phyloP scores from a whole-genome alignment of 2,329 filamentous ascomycete genomes.

The Camillea tinctor region DNA sequence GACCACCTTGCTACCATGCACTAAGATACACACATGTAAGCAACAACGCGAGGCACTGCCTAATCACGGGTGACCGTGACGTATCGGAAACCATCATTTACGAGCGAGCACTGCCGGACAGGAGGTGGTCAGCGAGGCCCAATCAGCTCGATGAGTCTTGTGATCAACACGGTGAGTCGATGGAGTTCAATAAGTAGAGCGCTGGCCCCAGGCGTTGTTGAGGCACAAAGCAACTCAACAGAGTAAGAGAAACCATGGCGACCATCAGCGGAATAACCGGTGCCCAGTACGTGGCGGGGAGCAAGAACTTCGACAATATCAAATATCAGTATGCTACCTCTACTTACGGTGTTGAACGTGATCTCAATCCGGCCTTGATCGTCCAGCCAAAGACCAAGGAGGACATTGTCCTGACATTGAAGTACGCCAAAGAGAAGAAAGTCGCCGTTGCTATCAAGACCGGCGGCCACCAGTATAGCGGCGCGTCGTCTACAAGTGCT shows the following conservation, averaged over 20 bases:
- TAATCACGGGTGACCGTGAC: not conserved
- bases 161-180: not conserved
- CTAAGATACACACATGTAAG: not conserved
- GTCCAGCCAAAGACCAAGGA: constrained; percentile 42
- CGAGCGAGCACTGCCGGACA: not conserved
- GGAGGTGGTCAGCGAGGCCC: not conserved
- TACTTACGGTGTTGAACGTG: constrained; percentile 39
- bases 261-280: constrained; percentile 27
- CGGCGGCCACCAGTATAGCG: constrained; percentile 50
- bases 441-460: constrained; percentile 45
- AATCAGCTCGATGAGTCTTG: not conserved
- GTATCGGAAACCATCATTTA: not conserved
- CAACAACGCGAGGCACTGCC: not conserved
- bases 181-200: not conserved
- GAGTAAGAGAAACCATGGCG: constrained; percentile 10
- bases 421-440: constrained; percentile 40
- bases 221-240: not conserved
- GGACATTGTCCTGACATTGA: constrained; percentile 41
- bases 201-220: not conserved
- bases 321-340: constrained; percentile 46
- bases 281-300: constrained; percentile 23
- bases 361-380: constrained; percentile 45
- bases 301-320: constrained; percentile 25
- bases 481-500: constrained; percentile 44
- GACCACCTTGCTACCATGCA: not conserved